Evolutionary conservation across 2,329 filamentous ascomycete genomes (phyloP).

Genomic region (Fusarium devonianum): DNA sequence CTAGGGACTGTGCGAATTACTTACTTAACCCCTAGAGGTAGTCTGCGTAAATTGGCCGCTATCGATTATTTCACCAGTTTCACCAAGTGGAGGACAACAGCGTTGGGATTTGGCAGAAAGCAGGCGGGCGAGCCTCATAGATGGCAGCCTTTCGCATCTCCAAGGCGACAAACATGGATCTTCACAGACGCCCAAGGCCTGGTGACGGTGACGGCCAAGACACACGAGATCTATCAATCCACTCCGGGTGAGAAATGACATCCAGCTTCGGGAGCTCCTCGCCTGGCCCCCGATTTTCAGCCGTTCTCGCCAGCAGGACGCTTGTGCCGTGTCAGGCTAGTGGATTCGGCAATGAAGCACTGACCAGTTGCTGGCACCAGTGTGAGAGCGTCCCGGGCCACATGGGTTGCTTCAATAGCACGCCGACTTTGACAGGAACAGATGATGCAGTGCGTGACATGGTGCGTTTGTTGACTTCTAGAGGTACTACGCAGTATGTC

Average conservation of each 20-base stretch:
- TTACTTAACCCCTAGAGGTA: not conserved
- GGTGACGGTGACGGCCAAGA: constrained; percentile 5
- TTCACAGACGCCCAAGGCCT: not conserved
- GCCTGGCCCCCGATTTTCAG: constrained; percentile 5
- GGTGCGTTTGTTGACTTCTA: too few relatives aligned
- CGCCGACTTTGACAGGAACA: not conserved
- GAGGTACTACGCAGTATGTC: too few relatives aligned
- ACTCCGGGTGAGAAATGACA: constrained; percentile 21
- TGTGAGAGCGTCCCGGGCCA: constrained; percentile 29
- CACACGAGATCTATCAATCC: constrained; percentile 26
- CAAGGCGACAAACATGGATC: not conserved
- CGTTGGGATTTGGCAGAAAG: too few relatives aligned
- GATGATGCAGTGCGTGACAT: constrained; percentile 8
- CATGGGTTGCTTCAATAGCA: constrained; percentile 27
- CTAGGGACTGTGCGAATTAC: not conserved
- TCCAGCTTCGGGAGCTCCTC: constrained; percentile 2
- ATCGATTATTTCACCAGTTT: too few relatives aligned
- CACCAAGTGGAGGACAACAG: too few relatives aligned
- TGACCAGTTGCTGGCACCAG: constrained; percentile 34
- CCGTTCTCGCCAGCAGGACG: constrained; percentile 19
- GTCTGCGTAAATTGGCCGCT: too few relatives aligned
- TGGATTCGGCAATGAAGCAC: constrained; percentile 33
- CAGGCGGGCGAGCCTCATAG: too few relatives aligned
- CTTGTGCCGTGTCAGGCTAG: constrained; percentile 20
- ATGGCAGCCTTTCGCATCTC: too few relatives aligned